Base-by-base conservation (phyloP, 78 protist genomes). In the Mantamonas sphyraenae region DNA sequence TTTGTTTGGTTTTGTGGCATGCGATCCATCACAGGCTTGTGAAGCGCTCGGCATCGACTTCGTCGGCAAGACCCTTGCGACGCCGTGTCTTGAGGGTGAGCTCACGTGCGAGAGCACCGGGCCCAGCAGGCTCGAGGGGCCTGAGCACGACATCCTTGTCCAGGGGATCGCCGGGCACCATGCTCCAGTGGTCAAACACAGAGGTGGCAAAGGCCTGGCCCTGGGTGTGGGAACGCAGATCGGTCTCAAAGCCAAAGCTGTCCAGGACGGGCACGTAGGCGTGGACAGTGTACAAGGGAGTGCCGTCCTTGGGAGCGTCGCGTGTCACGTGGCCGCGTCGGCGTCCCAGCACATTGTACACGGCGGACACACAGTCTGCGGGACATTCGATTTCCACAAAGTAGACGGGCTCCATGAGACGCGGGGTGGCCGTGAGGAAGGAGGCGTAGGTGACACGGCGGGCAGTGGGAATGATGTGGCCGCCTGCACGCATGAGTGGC, bases 121-220 rank as follows among this genome's bases (percentile, higher is more conserved):
- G 62, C 3, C 90, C 94, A 38, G 79, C 50, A 26, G 95, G 95
- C 71, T 83, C 93, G 19, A 97, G 65, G 20, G 98, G 96, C 42
- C 68, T 28, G 2, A 98, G 84, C 20, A 68, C 76, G 43, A 97
- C 80, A 45, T 55, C 33, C 78, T 83, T 80, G 77, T 98, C 99
- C 16, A 97, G 88, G 24, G 99, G 99, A 57, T 98, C 98, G 30
- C 99, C 99, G 0, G 98, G 97, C 0, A 96, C 97, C n/a, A 87
- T 22, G 62, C 57, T n/a, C 79, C 77, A 80, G 76, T 68, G 84
- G 67, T 94, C 96, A 72, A 97, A 97, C 33, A 82, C 77, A 1
- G 82, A 70, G 38, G 63, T 60, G 57, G 88, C 64, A 61, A 93
- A 93, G 19, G 98, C 99, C 80, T 73, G 81, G 40, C 84, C 88